These are phyloP conservation scores for Ceriops tagal DNA, from an alignment of 345 rosid species.

Conservation along the genomic window DNA sequence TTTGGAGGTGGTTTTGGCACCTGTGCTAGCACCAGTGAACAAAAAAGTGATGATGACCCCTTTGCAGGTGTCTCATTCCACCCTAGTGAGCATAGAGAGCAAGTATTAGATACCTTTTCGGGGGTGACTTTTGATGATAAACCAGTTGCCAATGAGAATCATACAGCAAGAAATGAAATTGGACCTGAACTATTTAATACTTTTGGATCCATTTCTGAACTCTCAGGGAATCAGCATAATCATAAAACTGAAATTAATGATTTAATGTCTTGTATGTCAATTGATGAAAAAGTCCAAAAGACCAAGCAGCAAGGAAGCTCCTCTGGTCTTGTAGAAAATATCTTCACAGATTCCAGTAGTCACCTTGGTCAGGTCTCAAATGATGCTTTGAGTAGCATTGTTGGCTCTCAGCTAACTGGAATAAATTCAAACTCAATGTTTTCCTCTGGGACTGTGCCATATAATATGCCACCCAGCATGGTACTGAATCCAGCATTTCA, in stretches of 20 bases:
- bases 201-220: constrained; percentile 45
- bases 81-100: constrained; percentile 21
- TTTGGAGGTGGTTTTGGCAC: constrained; percentile 57
- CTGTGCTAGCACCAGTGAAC: constrained; percentile 34
- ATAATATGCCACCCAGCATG: constrained; percentile 54
- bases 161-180: constrained; percentile 19
- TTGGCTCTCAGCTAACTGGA: constrained; percentile 47
- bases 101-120: constrained; percentile 57
- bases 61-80: constrained; percentile 89
- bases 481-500: constrained; percentile 62
- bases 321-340: constrained; percentile 36
- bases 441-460: constrained; percentile 56
- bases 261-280: constrained; percentile 69
- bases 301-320: constrained; percentile 39
- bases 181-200: constrained; percentile 55
- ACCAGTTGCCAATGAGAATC: constrained; percentile 36
- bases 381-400: constrained; percentile 46
- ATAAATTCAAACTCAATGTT: constrained; percentile 43
- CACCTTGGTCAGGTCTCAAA: constrained; percentile 33
- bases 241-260: constrained; percentile 42
- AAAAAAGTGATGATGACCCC: constrained; percentile 63
- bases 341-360: constrained; percentile 39
- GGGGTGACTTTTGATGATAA: constrained; percentile 71
- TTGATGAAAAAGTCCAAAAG: constrained; percentile 40
- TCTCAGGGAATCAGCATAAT: constrained; percentile 39